phyloP scores from a whole-genome alignment of 2,329 filamentous ascomycete genomes.

The Venturia carpophila region DNA sequence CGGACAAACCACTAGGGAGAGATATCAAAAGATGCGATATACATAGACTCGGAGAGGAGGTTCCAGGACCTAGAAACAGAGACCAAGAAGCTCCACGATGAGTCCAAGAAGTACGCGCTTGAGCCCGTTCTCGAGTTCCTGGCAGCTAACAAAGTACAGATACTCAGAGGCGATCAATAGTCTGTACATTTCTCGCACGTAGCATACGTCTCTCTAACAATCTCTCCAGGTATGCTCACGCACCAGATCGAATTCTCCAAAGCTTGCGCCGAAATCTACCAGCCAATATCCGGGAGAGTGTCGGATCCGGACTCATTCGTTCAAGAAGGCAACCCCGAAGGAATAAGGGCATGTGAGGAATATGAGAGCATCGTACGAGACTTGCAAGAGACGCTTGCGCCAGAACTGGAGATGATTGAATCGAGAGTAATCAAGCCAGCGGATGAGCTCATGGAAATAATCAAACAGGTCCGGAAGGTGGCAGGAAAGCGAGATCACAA shows the following conservation, averaged over 20 bases:
- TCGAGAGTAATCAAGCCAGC: conserved; percentile 82
- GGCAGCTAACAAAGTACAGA: conserved; percentile 26
- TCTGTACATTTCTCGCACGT: conserved; percentile 27
- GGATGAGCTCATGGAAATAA: conserved; percentile 85
- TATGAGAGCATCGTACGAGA: conserved; percentile 89
- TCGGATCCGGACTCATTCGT: conserved; percentile 83
- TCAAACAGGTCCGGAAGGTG: conserved; percentile 90
- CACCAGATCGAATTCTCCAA: conserved; percentile 99
- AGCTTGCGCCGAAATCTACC: conserved; percentile 93
- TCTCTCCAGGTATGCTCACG: conserved; percentile 65
- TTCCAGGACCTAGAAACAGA: conserved; percentile 92
- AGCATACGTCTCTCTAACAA: conserved; percentile 1
- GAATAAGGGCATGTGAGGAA: conserved; percentile 91
- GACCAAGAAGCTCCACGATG: conserved; percentile 94
- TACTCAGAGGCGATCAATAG: conserved; percentile 97
- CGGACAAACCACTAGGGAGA: conserved; percentile 53
- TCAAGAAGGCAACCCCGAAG: conserved; percentile 80
- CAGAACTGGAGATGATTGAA: conserved; percentile 97
- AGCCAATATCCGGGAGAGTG: conserved; percentile 90
- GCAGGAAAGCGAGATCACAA: conserved; percentile 91
- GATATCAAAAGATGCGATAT: conserved; percentile 88
- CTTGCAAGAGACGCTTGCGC: conserved; percentile 76
- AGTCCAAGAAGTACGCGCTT: conserved; percentile 65
- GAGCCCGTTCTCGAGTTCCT: no score
- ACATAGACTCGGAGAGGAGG: conserved; percentile 85